These are phyloP conservation scores for Stephania cephalantha DNA, from an alignment of 164 flowering plant genomes.

Conservation along the genomic window DNA sequence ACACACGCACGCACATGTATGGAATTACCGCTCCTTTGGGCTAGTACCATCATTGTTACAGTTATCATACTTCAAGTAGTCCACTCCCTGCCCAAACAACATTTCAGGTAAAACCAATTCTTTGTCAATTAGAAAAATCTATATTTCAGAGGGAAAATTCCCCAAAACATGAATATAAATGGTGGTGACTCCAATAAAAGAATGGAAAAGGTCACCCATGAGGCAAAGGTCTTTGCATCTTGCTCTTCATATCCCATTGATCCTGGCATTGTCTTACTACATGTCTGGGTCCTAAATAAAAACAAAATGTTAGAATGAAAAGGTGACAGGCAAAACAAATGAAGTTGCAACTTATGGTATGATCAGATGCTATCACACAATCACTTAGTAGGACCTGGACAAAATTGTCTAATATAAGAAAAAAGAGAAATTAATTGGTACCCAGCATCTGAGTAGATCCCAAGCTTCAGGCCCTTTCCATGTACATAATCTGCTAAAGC, in stretches of 20 bases:
- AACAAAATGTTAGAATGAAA: background rate
- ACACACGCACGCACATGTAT: background rate
- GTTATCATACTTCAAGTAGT: constrained; percentile 67
- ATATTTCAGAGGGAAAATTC: background rate
- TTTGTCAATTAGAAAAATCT: background rate
- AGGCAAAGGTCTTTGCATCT: constrained; percentile 62
- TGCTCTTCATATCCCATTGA: constrained; percentile 60
- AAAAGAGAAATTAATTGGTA: constrained; percentile 6
- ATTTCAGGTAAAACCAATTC: background rate
- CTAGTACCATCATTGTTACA: constrained; percentile 31
- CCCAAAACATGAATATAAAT: no score
- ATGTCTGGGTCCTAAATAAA: constrained; percentile 35
- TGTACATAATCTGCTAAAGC: constrained; percentile 70
- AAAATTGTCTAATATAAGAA: background rate
- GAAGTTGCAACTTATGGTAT: background rate
- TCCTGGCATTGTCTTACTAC: constrained; percentile 63
- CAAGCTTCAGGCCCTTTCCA: constrained; percentile 57
- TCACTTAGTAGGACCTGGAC: background rate
- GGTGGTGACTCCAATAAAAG: background rate
- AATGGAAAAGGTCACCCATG: constrained; percentile 37
- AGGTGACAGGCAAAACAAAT: background rate
- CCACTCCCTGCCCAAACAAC: constrained; percentile 35
- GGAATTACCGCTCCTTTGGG: constrained; percentile 39
- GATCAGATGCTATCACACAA: background rate
- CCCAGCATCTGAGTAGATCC: constrained; percentile 71